These are phyloP conservation scores for Kluyveromyces siamensis DNA, from an alignment of 805 yeast genomes.

Conservation along the genomic window DNA sequence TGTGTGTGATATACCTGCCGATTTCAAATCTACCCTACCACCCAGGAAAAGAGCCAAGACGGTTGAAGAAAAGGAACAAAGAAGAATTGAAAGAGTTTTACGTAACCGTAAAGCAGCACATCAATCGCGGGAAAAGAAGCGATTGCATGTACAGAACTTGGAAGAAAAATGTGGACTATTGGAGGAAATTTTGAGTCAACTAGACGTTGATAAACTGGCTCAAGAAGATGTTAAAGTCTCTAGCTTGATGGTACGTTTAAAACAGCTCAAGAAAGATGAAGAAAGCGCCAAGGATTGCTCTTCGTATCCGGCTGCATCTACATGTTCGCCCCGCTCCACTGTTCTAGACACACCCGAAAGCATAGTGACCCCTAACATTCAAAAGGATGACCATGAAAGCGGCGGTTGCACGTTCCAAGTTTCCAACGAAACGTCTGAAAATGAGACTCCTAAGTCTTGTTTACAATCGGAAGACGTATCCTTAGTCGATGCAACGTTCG, in stretches of 20 bases:
- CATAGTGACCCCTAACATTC: background rate
- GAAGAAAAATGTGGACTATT: slow-evolving; percentile 40
- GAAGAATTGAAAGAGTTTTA: slow-evolving; percentile 84
- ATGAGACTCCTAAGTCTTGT: background rate
- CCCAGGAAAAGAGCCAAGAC: slow-evolving; percentile 97
- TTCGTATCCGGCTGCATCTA: background rate
- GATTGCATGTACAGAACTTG: slow-evolving; percentile 79
- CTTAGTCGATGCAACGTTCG: background rate
- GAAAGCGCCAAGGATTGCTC: background rate
- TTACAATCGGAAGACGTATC: background rate
- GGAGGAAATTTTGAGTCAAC: slow-evolving; percentile 17
- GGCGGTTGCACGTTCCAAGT: background rate
- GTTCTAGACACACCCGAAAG: slow-evolving; percentile 1
- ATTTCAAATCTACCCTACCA: slow-evolving; percentile 53
- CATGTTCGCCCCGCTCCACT: background rate
- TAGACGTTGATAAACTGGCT: slow-evolving; percentile 15
- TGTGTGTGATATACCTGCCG: slow-evolving; percentile 26
- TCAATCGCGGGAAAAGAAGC: slow-evolving; percentile 92
- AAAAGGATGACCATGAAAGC: background rate
- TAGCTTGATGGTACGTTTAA: slow-evolving; percentile 4
- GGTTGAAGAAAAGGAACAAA: slow-evolving; percentile 92
- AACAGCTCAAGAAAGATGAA: background rate
- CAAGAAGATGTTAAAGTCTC: slow-evolving; percentile 7
- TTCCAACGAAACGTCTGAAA: background rate
- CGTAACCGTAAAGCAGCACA: slow-evolving; percentile 97